Evolutionary conservation across 176 grass and related monocot genomes (phyloP), one percentile per base, ranked within the genome.

Genomic region (Carex scoparia): DNA sequence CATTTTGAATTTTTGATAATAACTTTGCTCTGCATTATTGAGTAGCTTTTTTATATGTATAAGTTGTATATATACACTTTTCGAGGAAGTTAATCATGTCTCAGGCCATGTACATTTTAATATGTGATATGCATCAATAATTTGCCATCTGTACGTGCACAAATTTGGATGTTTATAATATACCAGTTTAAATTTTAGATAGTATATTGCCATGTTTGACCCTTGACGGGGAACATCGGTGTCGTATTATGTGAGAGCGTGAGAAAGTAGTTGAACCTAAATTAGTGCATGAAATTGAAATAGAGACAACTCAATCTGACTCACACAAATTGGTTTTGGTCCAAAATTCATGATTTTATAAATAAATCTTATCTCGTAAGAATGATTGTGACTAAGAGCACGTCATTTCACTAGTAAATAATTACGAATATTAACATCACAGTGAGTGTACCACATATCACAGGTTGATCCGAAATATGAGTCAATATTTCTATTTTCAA

Each of bases 201-300:
- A 59, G 14, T 59, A 38, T 80, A 80, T 79, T 79, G 23, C 1
- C 27, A 79, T 59, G 66, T 69, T 69, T 72, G 68, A 72, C 68
- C 31, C 44, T 67, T 67, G 23, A 69, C 0, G 1, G 31, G 6
- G 15, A 42, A 81, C 12, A 62, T 81, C 7, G 42, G 18, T 46
- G 55, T 64, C 40, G 1, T 46, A 81, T 81, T 60, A 81, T 81
- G 30, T 81, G 79, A 40, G 57, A 59, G 32, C 56, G 2, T 23
- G 56, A 46, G 56, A 46, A 4, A 33, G 79, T 81, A 14, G 19
- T 81, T 62, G 79, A 81, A 81, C 73, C n/a, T 81, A 64, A 81
- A 81, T 81, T n/a, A 81, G 79, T 81, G 49, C 15, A 40, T 64
- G 2, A 44, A 42, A 64, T 61, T 40, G 56, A 81, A 64, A 44